Evolutionary conservation across 208 protist species (phyloP).

Genomic region (Trypanosoma caninum): DNA sequence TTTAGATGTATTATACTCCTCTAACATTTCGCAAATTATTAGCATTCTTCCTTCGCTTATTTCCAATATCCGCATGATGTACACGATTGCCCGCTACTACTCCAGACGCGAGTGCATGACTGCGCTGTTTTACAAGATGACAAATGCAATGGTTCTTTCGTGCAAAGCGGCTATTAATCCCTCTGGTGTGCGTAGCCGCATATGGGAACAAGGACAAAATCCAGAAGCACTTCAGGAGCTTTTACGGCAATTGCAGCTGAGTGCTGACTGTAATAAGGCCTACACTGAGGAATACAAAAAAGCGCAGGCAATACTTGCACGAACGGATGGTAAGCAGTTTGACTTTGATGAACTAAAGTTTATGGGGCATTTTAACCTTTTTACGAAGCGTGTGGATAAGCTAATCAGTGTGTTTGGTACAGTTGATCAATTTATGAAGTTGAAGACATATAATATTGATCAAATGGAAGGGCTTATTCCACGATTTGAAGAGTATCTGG

Average conservation of each 20-base stretch:
- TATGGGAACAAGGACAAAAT: constrained; percentile 92
- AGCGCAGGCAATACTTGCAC: constrained; percentile 83
- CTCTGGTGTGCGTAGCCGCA: constrained; percentile 70
- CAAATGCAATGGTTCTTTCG: constrained; percentile 94
- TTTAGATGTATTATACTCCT: constrained; percentile 95
- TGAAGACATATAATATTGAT: constrained; percentile 93
- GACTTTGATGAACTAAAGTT: constrained; percentile 95
- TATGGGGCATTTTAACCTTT: constrained; percentile 97
- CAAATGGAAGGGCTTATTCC: constrained; percentile 93
- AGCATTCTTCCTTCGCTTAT: constrained; percentile 94
- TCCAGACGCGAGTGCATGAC: constrained; percentile 94
- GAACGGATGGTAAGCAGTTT: constrained; percentile 80
- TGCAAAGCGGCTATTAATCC: constrained; percentile 93
- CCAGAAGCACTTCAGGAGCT: constrained; percentile 70
- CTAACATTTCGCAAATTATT: constrained; percentile 90
- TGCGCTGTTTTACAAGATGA: constrained; percentile 97
- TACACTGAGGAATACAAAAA: constrained; percentile 94
- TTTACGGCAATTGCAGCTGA: constrained; percentile 78
- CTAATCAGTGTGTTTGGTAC: constrained; percentile 95
- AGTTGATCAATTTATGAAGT: constrained; percentile 94
- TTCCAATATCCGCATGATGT: constrained; percentile 96
- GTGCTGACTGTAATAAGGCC: constrained; percentile 89
- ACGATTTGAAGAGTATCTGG: constrained; percentile 92
- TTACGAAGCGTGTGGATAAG: constrained; percentile 96
- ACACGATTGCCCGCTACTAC: constrained; percentile 97